These are phyloP conservation scores for Aspergillus leporis DNA, from an alignment of 495 filamentous ascomycete species.

Conservation along the genomic window DNA sequence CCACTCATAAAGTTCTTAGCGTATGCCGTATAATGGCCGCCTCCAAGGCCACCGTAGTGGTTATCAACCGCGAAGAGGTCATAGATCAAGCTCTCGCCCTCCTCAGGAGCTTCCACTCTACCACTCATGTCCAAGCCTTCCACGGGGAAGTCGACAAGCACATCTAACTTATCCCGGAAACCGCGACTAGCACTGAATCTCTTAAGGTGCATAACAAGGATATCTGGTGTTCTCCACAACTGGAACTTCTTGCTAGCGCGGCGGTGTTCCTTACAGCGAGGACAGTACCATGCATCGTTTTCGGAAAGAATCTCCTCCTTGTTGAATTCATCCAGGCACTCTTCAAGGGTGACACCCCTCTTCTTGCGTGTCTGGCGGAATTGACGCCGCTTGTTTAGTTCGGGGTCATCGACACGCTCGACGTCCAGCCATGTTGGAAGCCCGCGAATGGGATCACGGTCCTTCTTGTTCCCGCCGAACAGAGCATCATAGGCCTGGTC, in stretches of 20 bases:
- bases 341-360: slow-evolving; percentile 77
- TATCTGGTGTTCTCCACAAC: slow-evolving; percentile 93
- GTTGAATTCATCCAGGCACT: slow-evolving; percentile 92
- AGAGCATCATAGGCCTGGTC: slow-evolving; percentile 63
- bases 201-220: slow-evolving; percentile 92
- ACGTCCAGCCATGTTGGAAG: slow-evolving; percentile 52
- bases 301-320: slow-evolving; percentile 88
- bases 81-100: slow-evolving; percentile 79
- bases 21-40: slow-evolving; percentile 93
- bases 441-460: slow-evolving; percentile 51
- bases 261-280: slow-evolving; percentile 88
- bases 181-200: slow-evolving; percentile 77
- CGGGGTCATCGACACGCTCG: slow-evolving; percentile 61
- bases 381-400: slow-evolving; percentile 59
- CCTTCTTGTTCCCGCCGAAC: slow-evolving; percentile 56
- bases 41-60: slow-evolving; percentile 87
- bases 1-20: slow-evolving; percentile 86
- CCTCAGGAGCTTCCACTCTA: slow-evolving; percentile 73
- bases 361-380: slow-evolving; percentile 62
- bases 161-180: slow-evolving; percentile 85
- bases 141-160: slow-evolving; percentile 87
- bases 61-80: slow-evolving; percentile 95
- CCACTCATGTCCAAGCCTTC: slow-evolving; percentile 80
- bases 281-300: slow-evolving; percentile 95
- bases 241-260: slow-evolving; percentile 94